Conservation (phyloP, 495 filamentous ascomycete species). For the Daldinia vernicosa region DNA sequence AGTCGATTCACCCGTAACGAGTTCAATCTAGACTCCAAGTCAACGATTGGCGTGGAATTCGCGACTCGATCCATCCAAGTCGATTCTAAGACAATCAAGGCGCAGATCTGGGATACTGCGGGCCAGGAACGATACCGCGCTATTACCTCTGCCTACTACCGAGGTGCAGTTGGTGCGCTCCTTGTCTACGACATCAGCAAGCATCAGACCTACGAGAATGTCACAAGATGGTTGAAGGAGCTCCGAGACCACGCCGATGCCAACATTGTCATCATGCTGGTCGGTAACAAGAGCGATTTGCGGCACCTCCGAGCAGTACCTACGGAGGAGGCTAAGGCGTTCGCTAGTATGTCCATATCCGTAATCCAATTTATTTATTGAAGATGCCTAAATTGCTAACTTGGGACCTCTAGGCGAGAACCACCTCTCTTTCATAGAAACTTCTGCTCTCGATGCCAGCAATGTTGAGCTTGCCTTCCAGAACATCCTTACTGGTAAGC, state of each 20-base stretch:
- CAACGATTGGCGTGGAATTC: slow-evolving; percentile 99
- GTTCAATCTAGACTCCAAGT: slow-evolving; percentile 99
- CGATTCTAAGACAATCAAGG: slow-evolving; percentile 99
- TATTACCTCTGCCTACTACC: slow-evolving; percentile 98
- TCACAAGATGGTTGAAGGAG: slow-evolving; percentile 99
- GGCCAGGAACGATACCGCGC: slow-evolving; percentile 99
- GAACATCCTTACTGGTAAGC: slow-evolving; percentile 94
- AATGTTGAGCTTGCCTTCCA: slow-evolving; percentile 99
- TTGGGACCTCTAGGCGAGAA: slow-evolving; percentile 75
- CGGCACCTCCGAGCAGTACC: slow-evolving; percentile 96
- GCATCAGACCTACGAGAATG: slow-evolving; percentile 98
- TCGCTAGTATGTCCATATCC: slow-evolving; percentile 88
- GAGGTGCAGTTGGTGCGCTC: slow-evolving; percentile 95
- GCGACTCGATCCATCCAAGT: slow-evolving; percentile 98
- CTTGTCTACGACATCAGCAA: slow-evolving; percentile 99
- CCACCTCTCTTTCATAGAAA: slow-evolving; percentile 98
- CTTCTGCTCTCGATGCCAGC: slow-evolving; percentile 96
- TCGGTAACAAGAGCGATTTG: slow-evolving; percentile 99
- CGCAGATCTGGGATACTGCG: slow-evolving; percentile 99
- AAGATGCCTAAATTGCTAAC: slow-evolving; percentile 37
- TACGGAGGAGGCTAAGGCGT: slow-evolving; percentile 97
- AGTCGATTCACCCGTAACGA: slow-evolving; percentile 99
- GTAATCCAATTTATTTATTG: neutral
- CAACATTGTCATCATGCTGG: slow-evolving; percentile 99
- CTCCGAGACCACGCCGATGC: slow-evolving; percentile 97